A percentile compares a stretch with the other conserved stretches of the same genome.
Conservation (phyloP, 176 grass and related monocot species). For the Poa annua region DNA sequence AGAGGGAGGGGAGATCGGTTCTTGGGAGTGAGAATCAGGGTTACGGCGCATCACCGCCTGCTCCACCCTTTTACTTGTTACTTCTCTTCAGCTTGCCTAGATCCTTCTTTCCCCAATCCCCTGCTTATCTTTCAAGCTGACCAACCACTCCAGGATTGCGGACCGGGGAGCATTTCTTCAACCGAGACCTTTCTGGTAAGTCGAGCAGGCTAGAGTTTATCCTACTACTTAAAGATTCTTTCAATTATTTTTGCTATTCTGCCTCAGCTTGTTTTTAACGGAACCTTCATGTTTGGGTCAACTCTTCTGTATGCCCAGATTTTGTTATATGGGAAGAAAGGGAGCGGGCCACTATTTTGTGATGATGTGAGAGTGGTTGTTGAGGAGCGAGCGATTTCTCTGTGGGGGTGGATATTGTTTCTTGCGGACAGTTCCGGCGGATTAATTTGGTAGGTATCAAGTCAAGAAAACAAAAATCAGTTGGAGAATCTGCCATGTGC, state of each 20-base stretch:
- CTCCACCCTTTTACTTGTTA: conserved; percentile 25
- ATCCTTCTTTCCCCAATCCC: conserved; percentile 45
- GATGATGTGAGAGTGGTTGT: conserved; percentile 35
- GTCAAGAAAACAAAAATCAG: not conserved
- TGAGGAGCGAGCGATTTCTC: conserved; percentile 14
- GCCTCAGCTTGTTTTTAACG: not conserved
- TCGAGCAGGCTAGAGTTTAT: conserved; percentile 18
- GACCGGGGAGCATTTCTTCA: conserved; percentile 19
- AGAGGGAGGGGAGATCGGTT: conserved; percentile 21
- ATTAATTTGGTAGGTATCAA: conserved; percentile 38
- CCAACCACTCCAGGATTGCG: conserved; percentile 17
- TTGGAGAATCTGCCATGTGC: not conserved
- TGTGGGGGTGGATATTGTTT: not conserved
- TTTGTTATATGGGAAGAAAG: conserved; percentile 17
- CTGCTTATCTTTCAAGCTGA: conserved; percentile 41
- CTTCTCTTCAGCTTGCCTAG: conserved; percentile 30
- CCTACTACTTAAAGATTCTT: conserved; percentile 10
- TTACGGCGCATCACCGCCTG: conserved; percentile 13
- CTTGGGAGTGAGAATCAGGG: conserved; percentile 40
- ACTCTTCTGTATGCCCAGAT: conserved; percentile 13
- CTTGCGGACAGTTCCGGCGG: conserved; percentile 19
- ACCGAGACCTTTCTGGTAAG: conserved; percentile 20
- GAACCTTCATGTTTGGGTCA: conserved; percentile 33
- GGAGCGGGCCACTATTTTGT: not conserved
- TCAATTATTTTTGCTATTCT: not conserved